These are phyloP conservation scores for Orychophragmus violaceus DNA, from an alignment of 345 rosid genomes.

Conservation along the genomic window DNA sequence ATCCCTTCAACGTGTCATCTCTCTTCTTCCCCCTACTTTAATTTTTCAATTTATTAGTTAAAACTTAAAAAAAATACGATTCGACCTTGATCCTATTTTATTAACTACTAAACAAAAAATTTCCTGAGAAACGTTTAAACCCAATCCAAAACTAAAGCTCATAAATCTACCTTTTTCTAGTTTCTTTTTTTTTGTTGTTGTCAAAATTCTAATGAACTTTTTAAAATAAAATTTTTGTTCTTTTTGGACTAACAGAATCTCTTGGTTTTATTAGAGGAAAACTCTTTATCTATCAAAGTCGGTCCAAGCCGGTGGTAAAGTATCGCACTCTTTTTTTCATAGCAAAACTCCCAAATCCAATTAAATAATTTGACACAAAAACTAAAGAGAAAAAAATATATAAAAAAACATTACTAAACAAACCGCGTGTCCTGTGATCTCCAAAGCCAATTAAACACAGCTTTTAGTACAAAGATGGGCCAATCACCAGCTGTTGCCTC, in stretches of 20 bases:
- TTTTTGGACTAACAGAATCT: not conserved
- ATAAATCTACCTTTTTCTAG: not conserved
- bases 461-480: slow-evolving; percentile 22
- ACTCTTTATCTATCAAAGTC: not conserved
- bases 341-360: not conserved
- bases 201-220: not conserved
- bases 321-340: not conserved
- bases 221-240: not conserved
- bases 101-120: not conserved
- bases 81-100: not conserved
- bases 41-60: not conserved
- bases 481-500: slow-evolving; percentile 29
- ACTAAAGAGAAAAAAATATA: not conserved
- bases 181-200: not conserved
- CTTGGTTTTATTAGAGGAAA: slow-evolving; percentile 13
- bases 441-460: slow-evolving; percentile 22
- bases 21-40: not conserved
- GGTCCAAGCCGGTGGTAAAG: slow-evolving; percentile 32
- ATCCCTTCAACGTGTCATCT: slow-evolving; percentile 9
- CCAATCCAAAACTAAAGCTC: not conserved
- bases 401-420: not conserved
- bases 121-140: not conserved
- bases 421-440: slow-evolving; percentile 23
- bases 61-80: not conserved
- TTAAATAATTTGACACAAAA: not conserved